Conservation (phyloP, 2,329 filamentous ascomycete species). For the Xylariaceae sp. region DNA sequence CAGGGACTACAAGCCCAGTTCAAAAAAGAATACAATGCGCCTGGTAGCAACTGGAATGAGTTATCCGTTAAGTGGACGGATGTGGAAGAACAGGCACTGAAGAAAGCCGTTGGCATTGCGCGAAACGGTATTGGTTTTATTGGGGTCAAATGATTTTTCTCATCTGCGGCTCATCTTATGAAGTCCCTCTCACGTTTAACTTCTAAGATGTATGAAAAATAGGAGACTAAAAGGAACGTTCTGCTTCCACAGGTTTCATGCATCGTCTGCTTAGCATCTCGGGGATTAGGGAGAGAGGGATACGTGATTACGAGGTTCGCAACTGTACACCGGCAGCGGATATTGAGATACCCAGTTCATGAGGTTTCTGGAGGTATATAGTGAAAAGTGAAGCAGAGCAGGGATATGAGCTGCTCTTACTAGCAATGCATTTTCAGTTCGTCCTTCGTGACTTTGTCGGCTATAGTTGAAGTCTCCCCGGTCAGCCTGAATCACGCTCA, state of each 20-base stretch:
- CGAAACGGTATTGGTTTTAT: slow-evolving; percentile 69
- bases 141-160: slow-evolving; percentile 59
- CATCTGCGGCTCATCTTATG: not conserved
- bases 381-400: not conserved
- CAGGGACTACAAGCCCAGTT: slow-evolving; percentile 66
- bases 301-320: slow-evolving; percentile 15
- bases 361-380: slow-evolving; percentile 19
- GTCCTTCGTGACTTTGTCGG: not conserved
- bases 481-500: too few species aligned
- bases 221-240: slow-evolving; percentile 9
- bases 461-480: too few species aligned
- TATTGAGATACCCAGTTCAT: slow-evolving; percentile 25
- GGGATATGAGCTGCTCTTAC: not conserved
- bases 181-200: not conserved
- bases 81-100: slow-evolving; percentile 66
- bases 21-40: slow-evolving; percentile 68
- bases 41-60: slow-evolving; percentile 69
- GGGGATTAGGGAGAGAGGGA: slow-evolving; percentile 11
- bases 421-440: not conserved
- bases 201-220: slow-evolving; percentile 14
- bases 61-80: slow-evolving; percentile 73
- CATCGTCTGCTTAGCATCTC: not conserved
- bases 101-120: slow-evolving; percentile 60
- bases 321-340: slow-evolving; percentile 3
- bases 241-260: slow-evolving; percentile 1